A percentile compares a stretch with the other conserved stretches of the same genome.
Evolutionary conservation across 2,329 filamentous ascomycete genomes (phyloP).

Genomic region (Fusarium scirpi): DNA sequence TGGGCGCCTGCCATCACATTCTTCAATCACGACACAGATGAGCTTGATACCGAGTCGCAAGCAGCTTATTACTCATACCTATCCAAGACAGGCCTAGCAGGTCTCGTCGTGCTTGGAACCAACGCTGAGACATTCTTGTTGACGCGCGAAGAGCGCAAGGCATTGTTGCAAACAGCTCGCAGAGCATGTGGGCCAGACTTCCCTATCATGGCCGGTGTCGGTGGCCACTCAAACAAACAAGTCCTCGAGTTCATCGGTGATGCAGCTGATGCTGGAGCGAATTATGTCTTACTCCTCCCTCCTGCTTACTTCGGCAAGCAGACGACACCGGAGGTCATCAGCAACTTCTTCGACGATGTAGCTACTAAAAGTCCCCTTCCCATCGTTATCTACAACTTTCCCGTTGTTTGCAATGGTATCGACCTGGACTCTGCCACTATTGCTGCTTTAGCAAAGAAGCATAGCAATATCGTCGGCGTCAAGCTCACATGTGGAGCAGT

Average conservation of each 20-base stretch:
- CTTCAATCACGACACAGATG: conserved; percentile 63
- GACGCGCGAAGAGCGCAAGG: conserved; percentile 68
- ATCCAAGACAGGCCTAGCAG: conserved; percentile 61
- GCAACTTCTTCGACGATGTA: conserved; percentile 70
- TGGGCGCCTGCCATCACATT: conserved; percentile 67
- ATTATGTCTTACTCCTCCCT: conserved; percentile 72
- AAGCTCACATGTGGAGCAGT: conserved; percentile 80
- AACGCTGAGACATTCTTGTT: conserved; percentile 68
- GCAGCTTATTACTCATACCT: conserved; percentile 65
- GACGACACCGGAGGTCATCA: conserved; percentile 68
- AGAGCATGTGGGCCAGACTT: conserved; percentile 86
- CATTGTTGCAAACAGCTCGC: conserved; percentile 71
- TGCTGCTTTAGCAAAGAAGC: conserved; percentile 37
- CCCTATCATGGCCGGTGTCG: conserved; percentile 80
- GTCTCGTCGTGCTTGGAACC: conserved; percentile 66
- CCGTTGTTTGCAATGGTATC: conserved; percentile 74
- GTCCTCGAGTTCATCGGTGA: conserved; percentile 71
- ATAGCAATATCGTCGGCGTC: conserved; percentile 72
- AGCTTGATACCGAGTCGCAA: conserved; percentile 61
- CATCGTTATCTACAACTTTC: conserved; percentile 77
- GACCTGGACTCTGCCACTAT: conserved; percentile 75
- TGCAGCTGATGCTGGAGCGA: conserved; percentile 69
- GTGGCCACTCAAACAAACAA: conserved; percentile 73
- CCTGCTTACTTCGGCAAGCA: conserved; percentile 74
- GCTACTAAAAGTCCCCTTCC: conserved; percentile 64